These are phyloP conservation scores for Dalbergia cochinchinensis DNA, from an alignment of 306 rosid genomes.

Conservation along the genomic window DNA sequence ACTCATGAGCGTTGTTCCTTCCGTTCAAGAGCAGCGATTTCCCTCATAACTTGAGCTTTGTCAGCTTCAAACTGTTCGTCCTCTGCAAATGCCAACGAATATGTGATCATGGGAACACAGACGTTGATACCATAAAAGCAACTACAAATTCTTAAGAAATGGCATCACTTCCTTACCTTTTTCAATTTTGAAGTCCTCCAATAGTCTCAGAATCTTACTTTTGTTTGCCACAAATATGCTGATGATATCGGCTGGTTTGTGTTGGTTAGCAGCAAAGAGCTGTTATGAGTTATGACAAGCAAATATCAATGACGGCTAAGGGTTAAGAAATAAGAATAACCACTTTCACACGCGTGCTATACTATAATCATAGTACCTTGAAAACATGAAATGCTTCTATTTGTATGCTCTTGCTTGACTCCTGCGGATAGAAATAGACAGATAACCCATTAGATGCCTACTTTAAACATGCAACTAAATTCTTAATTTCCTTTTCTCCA, in stretches of 20 bases:
- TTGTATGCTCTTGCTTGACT: slow-evolving; percentile 97
- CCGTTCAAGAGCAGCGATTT: slow-evolving; percentile 83
- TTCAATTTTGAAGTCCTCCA: slow-evolving; percentile 90
- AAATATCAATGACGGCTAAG: slow-evolving; percentile 43
- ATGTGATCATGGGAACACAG: slow-evolving; percentile 37
- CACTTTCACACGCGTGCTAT: slow-evolving; percentile 23
- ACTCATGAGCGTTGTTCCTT: slow-evolving; percentile 51
- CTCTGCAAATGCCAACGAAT: slow-evolving; percentile 60
- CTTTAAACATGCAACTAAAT: background rate
- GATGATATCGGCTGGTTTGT: slow-evolving; percentile 83
- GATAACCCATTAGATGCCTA: slow-evolving; percentile 9
- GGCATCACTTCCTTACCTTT: slow-evolving; percentile 64
- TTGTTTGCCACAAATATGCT: slow-evolving; percentile 85
- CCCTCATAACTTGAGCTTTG: slow-evolving; percentile 94
- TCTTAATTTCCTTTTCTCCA: slow-evolving; percentile 20
- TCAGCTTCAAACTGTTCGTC: slow-evolving; percentile 97
- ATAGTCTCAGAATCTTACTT: slow-evolving; percentile 89
- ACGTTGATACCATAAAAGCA: slow-evolving; percentile 32
- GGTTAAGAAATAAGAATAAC: slow-evolving; percentile 1
- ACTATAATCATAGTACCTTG: slow-evolving; percentile 65
- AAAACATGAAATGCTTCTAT: slow-evolving; percentile 97
- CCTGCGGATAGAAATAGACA: slow-evolving; percentile 64
- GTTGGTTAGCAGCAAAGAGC: slow-evolving; percentile 95
- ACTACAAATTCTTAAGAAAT: slow-evolving; percentile 7
- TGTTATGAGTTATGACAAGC: slow-evolving; percentile 48